Conservation (phyloP, 2,329 filamentous ascomycete genomes). For the Aspergillus sp. region DNA sequence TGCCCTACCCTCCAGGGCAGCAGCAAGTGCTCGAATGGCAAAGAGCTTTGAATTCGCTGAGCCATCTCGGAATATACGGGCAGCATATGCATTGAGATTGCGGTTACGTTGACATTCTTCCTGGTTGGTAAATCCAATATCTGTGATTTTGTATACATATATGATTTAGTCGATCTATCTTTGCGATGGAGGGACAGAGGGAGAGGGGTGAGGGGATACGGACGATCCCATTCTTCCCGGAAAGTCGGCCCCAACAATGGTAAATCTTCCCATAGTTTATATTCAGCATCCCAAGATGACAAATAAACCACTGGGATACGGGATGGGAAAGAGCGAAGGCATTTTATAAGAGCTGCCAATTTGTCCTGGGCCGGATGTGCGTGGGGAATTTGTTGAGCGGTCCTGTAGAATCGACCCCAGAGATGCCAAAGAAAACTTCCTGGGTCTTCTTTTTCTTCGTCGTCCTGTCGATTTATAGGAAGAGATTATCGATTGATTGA, state of each 20-base stretch:
- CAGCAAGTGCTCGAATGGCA: no score
- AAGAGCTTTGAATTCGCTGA: no score
- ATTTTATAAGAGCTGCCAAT: background rate
- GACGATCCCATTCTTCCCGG: background rate
- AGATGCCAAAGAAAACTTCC: conserved; percentile 1
- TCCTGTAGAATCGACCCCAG: background rate
- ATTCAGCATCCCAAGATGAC: background rate
- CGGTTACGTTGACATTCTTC: background rate
- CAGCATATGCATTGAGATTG: background rate
- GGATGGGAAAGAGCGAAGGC: background rate
- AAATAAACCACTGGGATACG: background rate
- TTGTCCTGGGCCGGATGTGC: background rate
- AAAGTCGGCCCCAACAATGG: background rate
- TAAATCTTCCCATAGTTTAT: conserved; percentile 1
- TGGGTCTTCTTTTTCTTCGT: background rate
- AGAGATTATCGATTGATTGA: conserved; percentile 1
- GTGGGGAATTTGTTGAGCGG: background rate
- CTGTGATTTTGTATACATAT: background rate
- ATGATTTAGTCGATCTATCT: background rate
- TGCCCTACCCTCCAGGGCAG: no score
- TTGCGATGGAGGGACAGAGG: no score
- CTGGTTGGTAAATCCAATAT: background rate
- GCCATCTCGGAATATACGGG: no score
- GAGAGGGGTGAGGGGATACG: no score
- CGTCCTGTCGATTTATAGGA: background rate